A percentile compares a stretch with the other conserved stretches of the same genome.
Conservation (phyloP, 73 alveolate species). For the Paramecium pentaurelia region DNA sequence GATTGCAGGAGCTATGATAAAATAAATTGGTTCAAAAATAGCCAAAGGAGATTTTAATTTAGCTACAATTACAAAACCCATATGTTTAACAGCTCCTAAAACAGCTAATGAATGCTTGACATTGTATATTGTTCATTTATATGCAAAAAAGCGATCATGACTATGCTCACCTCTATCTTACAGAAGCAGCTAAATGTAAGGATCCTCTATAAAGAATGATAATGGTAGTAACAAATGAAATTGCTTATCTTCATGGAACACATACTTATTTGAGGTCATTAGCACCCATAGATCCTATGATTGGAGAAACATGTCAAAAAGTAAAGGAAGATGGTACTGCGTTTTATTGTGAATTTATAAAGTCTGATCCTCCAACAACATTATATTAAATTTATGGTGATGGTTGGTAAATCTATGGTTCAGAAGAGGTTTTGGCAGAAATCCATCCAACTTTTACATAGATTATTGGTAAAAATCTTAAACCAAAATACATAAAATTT, state of each 20-base stretch:
- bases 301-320: slow-evolving; percentile 15
- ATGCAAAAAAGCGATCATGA: background rate
- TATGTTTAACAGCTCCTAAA: background rate
- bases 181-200: slow-evolving; percentile 9
- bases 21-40: slow-evolving; percentile 8
- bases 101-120: background rate
- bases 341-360: slow-evolving; percentile 3
- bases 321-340: background rate
- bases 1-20: background rate
- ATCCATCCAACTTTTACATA: slow-evolving; percentile 25
- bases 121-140: background rate
- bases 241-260: slow-evolving; percentile 8
- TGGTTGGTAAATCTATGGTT: background rate
- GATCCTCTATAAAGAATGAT: slow-evolving; percentile 41
- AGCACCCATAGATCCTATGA: slow-evolving; percentile 33
- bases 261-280: background rate
- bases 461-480: background rate
- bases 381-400: slow-evolving; percentile 28
- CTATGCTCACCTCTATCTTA: background rate
- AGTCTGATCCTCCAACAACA: slow-evolving; percentile 37
- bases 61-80: slow-evolving; percentile 35
- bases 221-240: background rate
- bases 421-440: slow-evolving; percentile 33
- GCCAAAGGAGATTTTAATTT: slow-evolving; percentile 52
- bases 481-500: background rate